Evolutionary conservation across 2,329 filamentous ascomycete species (phyloP), one percentile per base, ranked within the genome.

Genomic region (Endocalyx cinctus): DNA sequence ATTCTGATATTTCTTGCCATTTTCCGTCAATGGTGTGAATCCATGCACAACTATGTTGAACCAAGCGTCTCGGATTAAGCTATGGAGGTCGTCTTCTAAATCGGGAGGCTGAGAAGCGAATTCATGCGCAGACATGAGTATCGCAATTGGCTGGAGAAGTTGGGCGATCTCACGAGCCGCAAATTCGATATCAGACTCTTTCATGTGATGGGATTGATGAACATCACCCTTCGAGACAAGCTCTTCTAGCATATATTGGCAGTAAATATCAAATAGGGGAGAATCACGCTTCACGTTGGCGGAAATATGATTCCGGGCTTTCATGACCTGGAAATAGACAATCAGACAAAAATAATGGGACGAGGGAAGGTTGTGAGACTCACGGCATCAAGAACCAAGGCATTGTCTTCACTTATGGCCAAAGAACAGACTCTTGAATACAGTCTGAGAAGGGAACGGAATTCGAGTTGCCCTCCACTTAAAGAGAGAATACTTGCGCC

Each of bases 41-140:
- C 89, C 92, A 57, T 98, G 92, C 1, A 95, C 84, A 15, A 89
- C 86, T 42, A 97, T 87, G 52, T 98, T 99, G 65, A 96, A 97
- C 92, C 92, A 99, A 5, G 87, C 87, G 67, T 98, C 89, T 33
- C 90, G 81, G 46, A 92, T 75, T 36, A 94, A 65, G 17, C 78
- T 75, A 41, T 84, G 74, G 6, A 79, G 77, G 38, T 90, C 80
- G 32, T 89, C 83, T 33, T 84, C 76, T 34, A 63, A 66, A 47
- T 18, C 54, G 35, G 41, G 56, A 20, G 61, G 65, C 27, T 66
- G 61, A 14, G 67, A 62, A 15, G 64, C 67, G 26, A 81, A 60
- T 35, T 81, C 71, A 43, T 81, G 76, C 19, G 66, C 69, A 7
- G 87, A 82, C 58, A 94, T 84, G 33, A 98, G 74, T 2, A 88